Evolutionary conservation across 495 filamentous ascomycete species (phyloP), one percentile per base, ranked within the genome.

Genomic region (Trichoderma erinaceum): DNA sequence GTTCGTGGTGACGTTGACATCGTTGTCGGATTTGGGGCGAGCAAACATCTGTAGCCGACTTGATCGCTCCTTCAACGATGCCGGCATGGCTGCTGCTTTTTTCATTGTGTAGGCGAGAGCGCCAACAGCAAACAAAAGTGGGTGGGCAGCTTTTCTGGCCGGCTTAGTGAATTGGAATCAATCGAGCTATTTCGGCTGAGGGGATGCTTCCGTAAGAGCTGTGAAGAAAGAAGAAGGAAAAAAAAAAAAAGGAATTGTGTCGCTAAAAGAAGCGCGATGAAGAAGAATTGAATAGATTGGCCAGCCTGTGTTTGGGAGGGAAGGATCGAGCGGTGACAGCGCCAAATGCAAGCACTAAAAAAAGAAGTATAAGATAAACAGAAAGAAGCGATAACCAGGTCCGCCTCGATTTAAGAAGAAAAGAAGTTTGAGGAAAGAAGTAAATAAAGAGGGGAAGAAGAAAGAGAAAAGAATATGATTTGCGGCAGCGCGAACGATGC

Each of bases 1-100:
- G 27, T 16, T 35, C 1, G 13, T 23, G 32, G 16, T 64, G 61
- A 27, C 1, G 61, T 18, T 18, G 8, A 21, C 15, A 27, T 18
- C 18, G 38, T 64, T 64, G n/a, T 41, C 63, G 35, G 63, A 25
- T 23, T 41, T 44, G 63, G 25, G 41, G 23, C 63, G 63, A 10
- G 63, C 63, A 44, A 65, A 65, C 35, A 44, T 25, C 35, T 65
- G 63, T 35, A 65, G 63, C 35, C 63, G 63, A 21, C 63, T 65
- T 21, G 63, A 65, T 41, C 63, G 63, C n/a, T 44, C 41, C 29
- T 43, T 65, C 35, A 65, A 61, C 16, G 56, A 32, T 2, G 56
- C 56, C 16, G 23, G 56, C 56, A 61, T 61, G 27, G 23, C 23
- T 61, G 10, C 16, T 29, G 27, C 8, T 61, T 61, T 61, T 11